Base-by-base conservation (phyloP, 2,329 filamentous ascomycete species). In the Fusarium pseudograminearum region DNA sequence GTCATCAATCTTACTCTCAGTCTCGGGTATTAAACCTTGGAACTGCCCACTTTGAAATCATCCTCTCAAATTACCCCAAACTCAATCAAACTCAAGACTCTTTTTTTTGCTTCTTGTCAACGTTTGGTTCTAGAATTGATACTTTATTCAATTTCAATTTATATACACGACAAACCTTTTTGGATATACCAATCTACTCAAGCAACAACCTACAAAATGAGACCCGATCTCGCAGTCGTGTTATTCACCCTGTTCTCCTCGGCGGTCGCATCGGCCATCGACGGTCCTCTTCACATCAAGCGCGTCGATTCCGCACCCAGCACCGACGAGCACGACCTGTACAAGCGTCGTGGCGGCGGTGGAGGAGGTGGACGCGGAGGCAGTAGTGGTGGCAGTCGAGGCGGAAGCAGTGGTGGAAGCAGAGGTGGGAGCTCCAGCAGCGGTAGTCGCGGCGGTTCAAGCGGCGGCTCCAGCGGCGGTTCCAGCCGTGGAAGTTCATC, bases 261-360 rank as follows among this genome's bases (percentile, higher is more conserved):
- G 14, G 58, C 69, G 51, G 59, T 70, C n/a, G 74, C 77, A n/a
- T 68, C 65, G 10, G 73, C 59, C 53, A 57, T 78, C 44, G 60
- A 75, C 22, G 56, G 38, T 16, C 69, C 71, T 41, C 73, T 70
- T 24, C 59, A 73, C 62, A 61, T 75, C 55, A 71, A 72, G 30
- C 74, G 69, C 61, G 61, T 69, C 22, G 76, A 75, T 34, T 50
- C 72, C 11, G 53, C 63, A 14, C 69, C 74, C 10, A 68, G 71
- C 38, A 55, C 67, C 28, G 72, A 79, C 30, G 74, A 78, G 55
- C 77, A 84, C 55, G 82, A 88, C 33, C 77, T 90, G 24, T 89
- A 83, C 80, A 89, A 88, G 81, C 83, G 88, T 67, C 86, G 86
- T 72, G 88, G 88, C 36, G 88, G 88, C 48, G 88, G 87, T 9